Percentiles rank a stretch among this genome's conserved stretches.
Evolutionary conservation across 1,284 basidiomycete genomes (phyloP).

Genomic region (Baeospora myosura): DNA sequence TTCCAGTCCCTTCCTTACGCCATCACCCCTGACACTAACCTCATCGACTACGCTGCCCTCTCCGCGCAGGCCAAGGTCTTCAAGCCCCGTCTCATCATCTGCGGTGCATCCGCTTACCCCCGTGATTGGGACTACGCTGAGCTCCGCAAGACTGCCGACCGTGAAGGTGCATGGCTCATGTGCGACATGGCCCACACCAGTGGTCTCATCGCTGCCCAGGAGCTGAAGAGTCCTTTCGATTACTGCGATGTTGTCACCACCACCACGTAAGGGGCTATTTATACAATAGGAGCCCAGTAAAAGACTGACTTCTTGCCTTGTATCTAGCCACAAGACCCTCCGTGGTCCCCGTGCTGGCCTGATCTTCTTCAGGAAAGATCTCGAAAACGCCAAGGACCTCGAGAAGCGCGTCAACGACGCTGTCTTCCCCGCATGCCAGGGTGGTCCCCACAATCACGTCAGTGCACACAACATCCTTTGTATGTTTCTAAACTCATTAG

Average conservation of each 20-base stretch:
- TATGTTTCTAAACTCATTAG: too few species aligned
- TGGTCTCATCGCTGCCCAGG: constrained; percentile 90
- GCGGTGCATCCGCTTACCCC: constrained; percentile 97
- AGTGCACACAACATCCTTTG: constrained; percentile 17
- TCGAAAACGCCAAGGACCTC: constrained; percentile 71
- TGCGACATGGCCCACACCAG: constrained; percentile 98
- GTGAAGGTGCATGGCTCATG: constrained; percentile 89
- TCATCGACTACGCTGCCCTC: constrained; percentile 87
- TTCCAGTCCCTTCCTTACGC: constrained; percentile 99
- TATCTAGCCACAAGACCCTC: constrained; percentile 90
- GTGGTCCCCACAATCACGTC: constrained; percentile 98
- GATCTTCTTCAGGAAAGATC: constrained; percentile 98
- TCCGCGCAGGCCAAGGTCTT: constrained; percentile 88
- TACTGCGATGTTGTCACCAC: constrained; percentile 97
- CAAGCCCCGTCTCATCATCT: constrained; percentile 95
- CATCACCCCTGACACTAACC: constrained; percentile 77
- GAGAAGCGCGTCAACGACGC: constrained; percentile 97
- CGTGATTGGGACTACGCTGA: constrained; percentile 94
- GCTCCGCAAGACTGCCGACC: constrained; percentile 79
- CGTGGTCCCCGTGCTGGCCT: constrained; percentile 97
- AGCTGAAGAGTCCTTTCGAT: constrained; percentile 91
- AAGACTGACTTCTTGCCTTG: too few species aligned
- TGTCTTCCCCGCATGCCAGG: constrained; percentile 99
- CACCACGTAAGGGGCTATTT: constrained; percentile 61
- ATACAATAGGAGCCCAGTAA: too few species aligned